Percentiles rank a stretch among this genome's conserved stretches.
Conservation (phyloP, 805 yeast species). For the Candida xyloterini region DNA sequence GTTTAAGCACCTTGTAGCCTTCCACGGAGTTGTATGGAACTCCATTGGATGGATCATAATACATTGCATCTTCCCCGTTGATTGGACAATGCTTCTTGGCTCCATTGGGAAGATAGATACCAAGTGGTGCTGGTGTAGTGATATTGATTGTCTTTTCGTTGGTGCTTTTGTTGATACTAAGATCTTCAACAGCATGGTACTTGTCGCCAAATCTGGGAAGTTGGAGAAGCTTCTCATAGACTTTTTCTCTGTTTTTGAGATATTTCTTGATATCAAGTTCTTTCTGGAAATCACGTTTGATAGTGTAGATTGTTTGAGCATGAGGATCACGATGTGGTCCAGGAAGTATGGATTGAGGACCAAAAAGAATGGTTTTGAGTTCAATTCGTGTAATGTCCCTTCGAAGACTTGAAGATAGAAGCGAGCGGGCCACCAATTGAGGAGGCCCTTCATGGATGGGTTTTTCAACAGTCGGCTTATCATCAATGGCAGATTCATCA, state of each 20-base stretch:
- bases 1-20: conserved; percentile 62
- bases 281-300: conserved; percentile 28
- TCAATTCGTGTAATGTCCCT: conserved; percentile 30
- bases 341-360: conserved; percentile 52
- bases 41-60: conserved; percentile 85
- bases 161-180: conserved; percentile 43
- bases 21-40: conserved; percentile 83
- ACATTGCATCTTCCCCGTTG: conserved; percentile 75
- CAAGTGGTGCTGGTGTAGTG: conserved; percentile 70
- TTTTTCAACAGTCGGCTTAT: not conserved
- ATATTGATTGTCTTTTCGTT: conserved; percentile 48
- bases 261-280: conserved; percentile 27
- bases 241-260: conserved; percentile 26
- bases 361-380: conserved; percentile 50
- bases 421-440: conserved; percentile 56
- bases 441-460: conserved; percentile 62
- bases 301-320: conserved; percentile 39
- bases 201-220: conserved; percentile 65
- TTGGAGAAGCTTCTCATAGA: conserved; percentile 41
- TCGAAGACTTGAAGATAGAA: conserved; percentile 48
- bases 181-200: conserved; percentile 39
- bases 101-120: conserved; percentile 69
- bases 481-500: conserved; percentile 2
- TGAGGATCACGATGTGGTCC: conserved; percentile 53
- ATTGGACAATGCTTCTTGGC: conserved; percentile 66